Conservation (phyloP, 2,329 filamentous ascomycete species). For the Penicillium sp. region DNA sequence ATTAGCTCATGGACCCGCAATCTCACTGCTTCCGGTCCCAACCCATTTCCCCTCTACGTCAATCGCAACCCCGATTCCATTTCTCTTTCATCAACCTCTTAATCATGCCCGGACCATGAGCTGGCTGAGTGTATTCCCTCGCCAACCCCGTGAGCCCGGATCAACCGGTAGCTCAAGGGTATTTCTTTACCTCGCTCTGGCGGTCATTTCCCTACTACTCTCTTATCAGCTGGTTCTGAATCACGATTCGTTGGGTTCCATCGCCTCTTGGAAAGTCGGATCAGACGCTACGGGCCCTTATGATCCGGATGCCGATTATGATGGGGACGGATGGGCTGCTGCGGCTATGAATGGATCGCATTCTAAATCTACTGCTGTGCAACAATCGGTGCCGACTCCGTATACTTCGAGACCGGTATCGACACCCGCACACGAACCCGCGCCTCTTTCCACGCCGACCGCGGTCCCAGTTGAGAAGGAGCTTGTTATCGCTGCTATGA, state of each 20-base stretch:
- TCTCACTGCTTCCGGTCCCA: neutral
- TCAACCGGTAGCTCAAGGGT: conserved; percentile 6
- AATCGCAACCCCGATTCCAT: neutral
- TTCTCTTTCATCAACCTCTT: too few species aligned
- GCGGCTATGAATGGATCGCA: neutral
- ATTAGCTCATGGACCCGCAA: neutral
- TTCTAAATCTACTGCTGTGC: neutral
- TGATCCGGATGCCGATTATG: neutral
- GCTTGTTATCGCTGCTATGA: conserved; percentile 23
- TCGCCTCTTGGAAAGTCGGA: conserved; percentile 1
- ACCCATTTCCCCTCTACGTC: neutral
- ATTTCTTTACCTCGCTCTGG: conserved; percentile 17
- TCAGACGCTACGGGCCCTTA: too few species aligned
- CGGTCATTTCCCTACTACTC: conserved; percentile 14
- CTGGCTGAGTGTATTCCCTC: neutral
- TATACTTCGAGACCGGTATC: neutral
- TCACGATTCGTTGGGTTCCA: conserved; percentile 6
- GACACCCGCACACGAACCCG: too few species aligned
- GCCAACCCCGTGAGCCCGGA: conserved; percentile 1
- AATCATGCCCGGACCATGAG: conserved; percentile 5
- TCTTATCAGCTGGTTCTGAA: conserved; percentile 22
- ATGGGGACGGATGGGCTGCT: neutral
- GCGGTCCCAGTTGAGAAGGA: conserved; percentile 2
- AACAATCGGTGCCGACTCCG: neutral
- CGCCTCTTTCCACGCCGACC: neutral